Evolutionary conservation across 768 basidiomycete species (phyloP).

Genomic region (Hygrophorus russula): DNA sequence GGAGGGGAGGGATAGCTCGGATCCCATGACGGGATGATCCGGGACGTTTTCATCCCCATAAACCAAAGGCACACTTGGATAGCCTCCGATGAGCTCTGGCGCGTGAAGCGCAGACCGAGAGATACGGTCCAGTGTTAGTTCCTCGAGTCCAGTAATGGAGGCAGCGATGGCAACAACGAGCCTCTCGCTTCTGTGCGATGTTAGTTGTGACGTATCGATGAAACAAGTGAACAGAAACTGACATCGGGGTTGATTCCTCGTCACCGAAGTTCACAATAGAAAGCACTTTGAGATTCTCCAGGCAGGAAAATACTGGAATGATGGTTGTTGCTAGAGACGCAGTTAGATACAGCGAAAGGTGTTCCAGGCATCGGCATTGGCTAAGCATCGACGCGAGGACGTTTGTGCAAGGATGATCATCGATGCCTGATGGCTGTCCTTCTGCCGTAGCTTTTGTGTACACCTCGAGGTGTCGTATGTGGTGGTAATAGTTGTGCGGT

Average conservation of each 20-base stretch:
- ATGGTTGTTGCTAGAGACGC: conserved; percentile 38
- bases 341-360: conserved; percentile 35
- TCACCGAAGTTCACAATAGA: conserved; percentile 35
- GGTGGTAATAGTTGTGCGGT: conserved; percentile 38
- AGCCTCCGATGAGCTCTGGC: conserved; percentile 40
- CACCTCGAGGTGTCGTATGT: conserved; percentile 44
- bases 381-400: conserved; percentile 38
- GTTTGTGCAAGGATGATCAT: conserved; percentile 26
- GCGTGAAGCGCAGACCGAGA: conserved; percentile 60
- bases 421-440: conserved; percentile 6
- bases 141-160: conserved; percentile 40
- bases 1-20: conserved; percentile 51
- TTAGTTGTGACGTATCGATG: conserved; percentile 4
- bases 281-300: conserved; percentile 32
- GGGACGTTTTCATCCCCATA: conserved; percentile 52
- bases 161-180: conserved; percentile 60
- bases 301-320: conserved; percentile 34
- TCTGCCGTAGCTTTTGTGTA: conserved; percentile 19
- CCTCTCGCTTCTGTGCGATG: conserved; percentile 45
- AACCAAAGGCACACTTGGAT: conserved; percentile 50
- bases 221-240: conserved; percentile 13
- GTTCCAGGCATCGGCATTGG: conserved; percentile 34
- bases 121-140: conserved; percentile 51
- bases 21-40: conserved; percentile 38
- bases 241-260: conserved; percentile 33